These are phyloP conservation scores for Geum urbanum DNA, from an alignment of 306 rosid species.

Conservation along the genomic window DNA sequence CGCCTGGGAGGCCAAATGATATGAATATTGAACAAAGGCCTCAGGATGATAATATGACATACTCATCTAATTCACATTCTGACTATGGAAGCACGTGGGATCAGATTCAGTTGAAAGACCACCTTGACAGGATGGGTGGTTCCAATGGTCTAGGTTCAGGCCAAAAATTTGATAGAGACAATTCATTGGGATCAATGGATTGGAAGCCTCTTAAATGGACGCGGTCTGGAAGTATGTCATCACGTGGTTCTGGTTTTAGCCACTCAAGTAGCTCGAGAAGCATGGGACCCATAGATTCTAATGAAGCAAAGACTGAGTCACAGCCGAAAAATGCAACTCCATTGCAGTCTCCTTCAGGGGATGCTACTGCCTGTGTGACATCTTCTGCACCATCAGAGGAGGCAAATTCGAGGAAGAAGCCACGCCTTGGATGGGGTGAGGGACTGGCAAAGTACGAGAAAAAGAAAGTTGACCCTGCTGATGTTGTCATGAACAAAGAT, in stretches of 20 bases:
- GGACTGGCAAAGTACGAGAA: constrained; percentile 97
- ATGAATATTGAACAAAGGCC: constrained; percentile 53
- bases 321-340: constrained; percentile 50
- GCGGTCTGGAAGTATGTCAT: constrained; percentile 82
- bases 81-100: constrained; percentile 66
- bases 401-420: constrained; percentile 70
- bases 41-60: constrained; percentile 46
- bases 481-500: constrained; percentile 48
- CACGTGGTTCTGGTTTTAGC: constrained; percentile 84
- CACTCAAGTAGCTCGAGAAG: constrained; percentile 71
- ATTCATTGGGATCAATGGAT: constrained; percentile 50
- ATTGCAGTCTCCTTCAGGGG: constrained; percentile 58
- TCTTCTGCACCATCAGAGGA: constrained; percentile 75
- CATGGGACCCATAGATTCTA: constrained; percentile 56
- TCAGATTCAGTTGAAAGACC: constrained; percentile 61
- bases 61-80: constrained; percentile 50
- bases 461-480: constrained; percentile 83
- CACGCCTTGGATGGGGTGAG: constrained; percentile 94
- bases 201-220: constrained; percentile 98
- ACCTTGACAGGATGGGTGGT: constrained; percentile 61
- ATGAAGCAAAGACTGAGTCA: constrained; percentile 53
- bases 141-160: constrained; percentile 52
- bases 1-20: constrained; percentile 50
- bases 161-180: constrained; percentile 59
- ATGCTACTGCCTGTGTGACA: constrained; percentile 63